Evolutionary conservation across 345 rosid species (phyloP).

Genomic region (Pistacia integerrima): DNA sequence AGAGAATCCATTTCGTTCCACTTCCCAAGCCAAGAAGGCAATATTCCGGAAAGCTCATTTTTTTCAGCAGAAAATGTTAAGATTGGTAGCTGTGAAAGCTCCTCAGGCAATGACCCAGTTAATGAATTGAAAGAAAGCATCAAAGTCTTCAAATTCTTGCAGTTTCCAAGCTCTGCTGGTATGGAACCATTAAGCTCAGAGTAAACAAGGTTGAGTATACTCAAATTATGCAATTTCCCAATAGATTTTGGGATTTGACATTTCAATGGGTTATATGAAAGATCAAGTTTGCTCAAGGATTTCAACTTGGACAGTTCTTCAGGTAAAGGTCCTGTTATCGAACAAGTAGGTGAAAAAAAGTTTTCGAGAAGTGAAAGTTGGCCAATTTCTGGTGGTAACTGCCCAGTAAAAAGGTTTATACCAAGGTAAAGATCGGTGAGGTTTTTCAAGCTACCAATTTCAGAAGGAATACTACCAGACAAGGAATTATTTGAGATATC

Average conservation of each 20-base stretch:
- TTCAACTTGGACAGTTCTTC: conserved; percentile 49
- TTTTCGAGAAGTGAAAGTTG: conserved; percentile 50
- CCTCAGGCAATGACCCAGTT: conserved; percentile 64
- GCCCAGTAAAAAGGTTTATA: conserved; percentile 63
- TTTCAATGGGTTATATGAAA: conserved; percentile 80
- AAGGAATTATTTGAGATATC: conserved; percentile 80
- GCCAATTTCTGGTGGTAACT: conserved; percentile 72
- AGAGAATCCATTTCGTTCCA: conserved; percentile 67
- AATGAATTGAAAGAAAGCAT: conserved; percentile 72
- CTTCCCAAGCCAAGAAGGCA: conserved; percentile 79
- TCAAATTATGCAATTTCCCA: conserved; percentile 56
- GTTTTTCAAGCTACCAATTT: conserved; percentile 53
- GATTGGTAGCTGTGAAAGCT: conserved; percentile 62
- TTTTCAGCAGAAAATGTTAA: conserved; percentile 68
- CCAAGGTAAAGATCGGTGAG: conserved; percentile 78
- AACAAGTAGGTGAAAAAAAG: conserved; percentile 58
- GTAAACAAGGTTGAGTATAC: conserved; percentile 56
- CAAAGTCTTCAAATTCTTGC: conserved; percentile 62
- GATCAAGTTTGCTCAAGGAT: conserved; percentile 59
- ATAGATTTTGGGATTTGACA: conserved; percentile 58
- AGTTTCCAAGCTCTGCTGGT: conserved; percentile 72
- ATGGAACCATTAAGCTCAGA: conserved; percentile 64
- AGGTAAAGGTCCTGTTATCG: conserved; percentile 76
- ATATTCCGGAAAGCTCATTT: conserved; percentile 69
- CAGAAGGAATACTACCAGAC: conserved; percentile 58